Base-by-base conservation (phyloP, 2,329 filamentous ascomycete genomes). In the Aureobasidium sp. region DNA sequence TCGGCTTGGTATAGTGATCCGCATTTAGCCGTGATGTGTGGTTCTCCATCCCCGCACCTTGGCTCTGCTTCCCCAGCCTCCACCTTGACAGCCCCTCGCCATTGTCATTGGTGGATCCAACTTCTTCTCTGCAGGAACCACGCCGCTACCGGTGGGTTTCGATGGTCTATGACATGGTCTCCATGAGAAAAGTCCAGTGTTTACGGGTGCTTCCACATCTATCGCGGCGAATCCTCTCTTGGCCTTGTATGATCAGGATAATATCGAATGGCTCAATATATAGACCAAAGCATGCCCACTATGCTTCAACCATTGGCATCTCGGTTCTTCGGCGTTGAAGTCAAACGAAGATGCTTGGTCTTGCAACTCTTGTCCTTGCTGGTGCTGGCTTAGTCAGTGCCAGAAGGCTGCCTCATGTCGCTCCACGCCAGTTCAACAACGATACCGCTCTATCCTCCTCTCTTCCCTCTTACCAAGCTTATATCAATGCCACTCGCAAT, bases 401-500 rank as follows among this genome's bases (percentile, higher is more conserved):
- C 44, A 63, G 61, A 48, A 61, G 63, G 33, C 35, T 62, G 27
- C 61, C 52, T 29, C 57, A 60, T 33, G 24, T 60, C 15, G 45
- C 35, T 42, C 45, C 61, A 22, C 40, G 61, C 22, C 52, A 62
- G 9, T 59, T 49, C 22, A 31, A 47, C 31, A 54, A 45, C 24
- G 52, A 59, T 33, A 35, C 47, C 14, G 39, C 53, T 22, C 42
- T 62, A 17, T 47, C 53, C 29, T 42, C 52, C 17, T 56, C 47
- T 27, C 47, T 64, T 7, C 62, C 60, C 3, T 65, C 63, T 7
- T 63, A 65, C 19, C 58, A 61, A 39, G n/a, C 62, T 3, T 64
- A 61, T 56, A 65, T 65, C 57, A 65, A 65, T 58, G 60, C 64
- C 22, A 63, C 62, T n/a, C 54, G 60, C 15, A 63, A 64, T 50